Evolutionary conservation across 176 grass and related monocot species (phyloP).

Genomic region (Oryza australiensis): DNA sequence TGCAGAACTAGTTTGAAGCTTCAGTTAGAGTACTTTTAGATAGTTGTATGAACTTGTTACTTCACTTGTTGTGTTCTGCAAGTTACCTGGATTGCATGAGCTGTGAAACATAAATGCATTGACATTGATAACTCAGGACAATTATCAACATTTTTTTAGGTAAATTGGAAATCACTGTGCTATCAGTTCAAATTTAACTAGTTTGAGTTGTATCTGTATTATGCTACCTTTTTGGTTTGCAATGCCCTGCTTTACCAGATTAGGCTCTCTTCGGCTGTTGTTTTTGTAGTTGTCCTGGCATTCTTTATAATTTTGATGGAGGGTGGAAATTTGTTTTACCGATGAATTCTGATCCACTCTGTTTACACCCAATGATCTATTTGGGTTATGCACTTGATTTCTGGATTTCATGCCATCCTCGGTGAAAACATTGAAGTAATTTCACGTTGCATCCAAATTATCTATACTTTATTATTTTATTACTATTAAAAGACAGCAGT

Average conservation of each 20-base stretch:
- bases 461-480: no score
- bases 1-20: conserved; percentile 7
- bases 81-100: neutral
- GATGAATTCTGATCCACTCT: neutral
- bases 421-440: neutral
- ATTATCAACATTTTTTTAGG: neutral
- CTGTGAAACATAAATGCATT: conserved; percentile 1
- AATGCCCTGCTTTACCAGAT: neutral
- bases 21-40: neutral
- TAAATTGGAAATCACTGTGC: neutral
- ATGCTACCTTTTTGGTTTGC: conserved; percentile 24
- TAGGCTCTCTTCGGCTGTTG: neutral
- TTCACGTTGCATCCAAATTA: neutral
- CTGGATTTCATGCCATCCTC: neutral
- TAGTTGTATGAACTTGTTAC: neutral
- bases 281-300: neutral
- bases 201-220: conserved; percentile 22
- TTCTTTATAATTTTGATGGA: neutral
- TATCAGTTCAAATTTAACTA: neutral
- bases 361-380: neutral
- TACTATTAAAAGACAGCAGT: no score
- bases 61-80: neutral
- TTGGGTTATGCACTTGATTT: neutral
- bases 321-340: neutral
- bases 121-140: neutral